Conservation (phyloP, 2,329 filamentous ascomycete genomes). For the Penicillium sp. region DNA sequence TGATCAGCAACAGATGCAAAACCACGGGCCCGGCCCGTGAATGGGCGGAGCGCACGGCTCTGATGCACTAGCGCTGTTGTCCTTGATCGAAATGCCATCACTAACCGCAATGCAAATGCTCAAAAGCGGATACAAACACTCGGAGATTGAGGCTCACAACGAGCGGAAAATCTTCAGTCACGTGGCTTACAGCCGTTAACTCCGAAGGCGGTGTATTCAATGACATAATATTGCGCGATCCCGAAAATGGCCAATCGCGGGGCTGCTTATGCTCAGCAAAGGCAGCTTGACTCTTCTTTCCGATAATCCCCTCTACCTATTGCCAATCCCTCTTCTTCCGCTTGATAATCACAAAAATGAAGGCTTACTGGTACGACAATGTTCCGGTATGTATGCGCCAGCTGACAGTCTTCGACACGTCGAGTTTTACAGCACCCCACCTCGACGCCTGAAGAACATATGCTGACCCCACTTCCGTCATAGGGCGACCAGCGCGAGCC, state of each 20-base stretch:
- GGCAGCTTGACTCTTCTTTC: constrained; percentile 10
- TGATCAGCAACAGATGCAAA: constrained; percentile 44
- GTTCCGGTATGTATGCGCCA: constrained; percentile 51
- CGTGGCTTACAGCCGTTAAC: constrained; percentile 19
- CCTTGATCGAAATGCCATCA: constrained; percentile 40
- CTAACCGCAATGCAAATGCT: constrained; percentile 7
- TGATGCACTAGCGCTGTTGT: constrained; percentile 31
- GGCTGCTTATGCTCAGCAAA: constrained; percentile 28
- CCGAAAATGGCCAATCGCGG: constrained; percentile 31
- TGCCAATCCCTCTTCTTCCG: not conserved
- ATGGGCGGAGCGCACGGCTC: constrained; percentile 26
- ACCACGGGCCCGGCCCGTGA: constrained; percentile 26
- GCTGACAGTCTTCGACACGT: not conserved
- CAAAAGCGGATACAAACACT: not conserved
- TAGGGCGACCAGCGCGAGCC: constrained; percentile 91
- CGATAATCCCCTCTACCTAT: not conserved
- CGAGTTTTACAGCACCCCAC: constrained; percentile 1
- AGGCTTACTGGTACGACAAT: constrained; percentile 73
- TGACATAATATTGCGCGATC: constrained; percentile 29
- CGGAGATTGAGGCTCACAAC: constrained; percentile 13
- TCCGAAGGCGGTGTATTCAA: constrained; percentile 25
- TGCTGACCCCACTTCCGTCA: constrained; percentile 11
- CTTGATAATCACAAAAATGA: constrained; percentile 51
- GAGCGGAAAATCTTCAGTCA: constrained; percentile 18
- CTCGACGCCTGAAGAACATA: constrained; percentile 8